Evolutionary conservation across 2,329 filamentous ascomycete species (phyloP).

Genomic region (Penicillium sclerotiorum): DNA sequence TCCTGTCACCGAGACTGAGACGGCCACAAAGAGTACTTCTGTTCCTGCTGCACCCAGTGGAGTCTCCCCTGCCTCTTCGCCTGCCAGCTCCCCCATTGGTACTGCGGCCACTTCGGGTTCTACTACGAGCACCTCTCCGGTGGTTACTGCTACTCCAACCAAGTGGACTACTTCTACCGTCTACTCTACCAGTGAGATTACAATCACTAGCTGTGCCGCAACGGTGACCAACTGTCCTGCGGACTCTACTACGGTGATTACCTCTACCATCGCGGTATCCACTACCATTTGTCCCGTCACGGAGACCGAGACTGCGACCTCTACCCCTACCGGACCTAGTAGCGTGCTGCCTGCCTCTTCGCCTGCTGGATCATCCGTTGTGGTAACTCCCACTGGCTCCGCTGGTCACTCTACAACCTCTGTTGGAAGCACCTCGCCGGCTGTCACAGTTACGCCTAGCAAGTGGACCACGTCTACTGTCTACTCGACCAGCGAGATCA

Average conservation of each 20-base stretch:
- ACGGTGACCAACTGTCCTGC: slow-evolving; percentile 54
- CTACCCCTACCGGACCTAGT: background rate
- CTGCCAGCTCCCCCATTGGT: no score
- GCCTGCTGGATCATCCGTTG: background rate
- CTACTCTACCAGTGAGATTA: slow-evolving; percentile 38
- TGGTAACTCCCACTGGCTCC: background rate
- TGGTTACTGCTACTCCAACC: background rate
- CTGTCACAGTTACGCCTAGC: background rate
- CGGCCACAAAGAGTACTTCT: slow-evolving; percentile 4
- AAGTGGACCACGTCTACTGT: slow-evolving; percentile 41
- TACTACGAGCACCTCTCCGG: background rate
- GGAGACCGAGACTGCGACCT: slow-evolving; percentile 23
- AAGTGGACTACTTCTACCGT: slow-evolving; percentile 39
- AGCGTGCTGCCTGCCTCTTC: background rate
- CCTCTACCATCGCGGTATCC: slow-evolving; percentile 58
- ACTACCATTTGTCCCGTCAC: slow-evolving; percentile 61
- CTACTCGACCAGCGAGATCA: slow-evolving; percentile 39
- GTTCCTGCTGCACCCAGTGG: background rate
- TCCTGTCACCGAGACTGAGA: slow-evolving; percentile 40
- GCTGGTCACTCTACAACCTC: background rate
- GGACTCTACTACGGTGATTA: slow-evolving; percentile 52
- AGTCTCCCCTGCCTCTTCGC: background rate
- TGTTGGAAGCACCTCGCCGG: background rate
- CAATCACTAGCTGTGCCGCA: slow-evolving; percentile 44
- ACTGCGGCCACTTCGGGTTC: background rate